Percentiles rank a stretch among this genome's conserved stretches.
Conservation (phyloP, 345 rosid species). For the Aethionema arabicum region DNA sequence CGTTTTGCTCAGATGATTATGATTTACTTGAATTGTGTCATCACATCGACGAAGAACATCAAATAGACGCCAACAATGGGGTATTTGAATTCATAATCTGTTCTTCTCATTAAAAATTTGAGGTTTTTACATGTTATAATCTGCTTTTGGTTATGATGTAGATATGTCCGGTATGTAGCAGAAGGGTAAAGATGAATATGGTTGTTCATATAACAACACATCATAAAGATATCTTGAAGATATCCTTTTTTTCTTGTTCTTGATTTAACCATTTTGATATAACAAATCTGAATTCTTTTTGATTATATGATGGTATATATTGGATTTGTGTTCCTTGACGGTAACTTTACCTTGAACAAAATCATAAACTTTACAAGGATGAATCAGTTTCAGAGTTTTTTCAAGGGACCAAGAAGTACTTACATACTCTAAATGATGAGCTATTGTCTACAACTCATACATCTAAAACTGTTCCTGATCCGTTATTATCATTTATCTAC, state of each 20-base stretch:
- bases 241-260: constrained; percentile 23
- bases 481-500: constrained; percentile 59
- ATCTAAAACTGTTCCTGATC: constrained; percentile 50
- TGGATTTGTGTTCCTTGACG: constrained; percentile 54
- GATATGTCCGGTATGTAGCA: constrained; percentile 40
- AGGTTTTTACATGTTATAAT: too few relatives aligned
- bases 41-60: constrained; percentile 37
- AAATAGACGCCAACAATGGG: constrained; percentile 29
- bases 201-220: constrained; percentile 36
- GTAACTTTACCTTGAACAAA: constrained; percentile 56
- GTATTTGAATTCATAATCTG: constrained; percentile 20
- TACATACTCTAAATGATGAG: constrained; percentile 43
- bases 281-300: not conserved
- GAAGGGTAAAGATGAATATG: constrained; percentile 35
- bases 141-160: constrained; percentile 29
- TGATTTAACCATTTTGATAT: not conserved
- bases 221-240: constrained; percentile 31
- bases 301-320: constrained; percentile 4
- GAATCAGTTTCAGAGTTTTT: constrained; percentile 43
- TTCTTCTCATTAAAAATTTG: too few relatives aligned
- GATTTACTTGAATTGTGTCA: constrained; percentile 36
- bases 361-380: constrained; percentile 49
- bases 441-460: constrained; percentile 38
- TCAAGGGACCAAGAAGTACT: constrained; percentile 46
- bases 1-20: constrained; percentile 37